phyloP scores from a whole-genome alignment of 306 rosid species.

The Dryas alaskensis region DNA sequence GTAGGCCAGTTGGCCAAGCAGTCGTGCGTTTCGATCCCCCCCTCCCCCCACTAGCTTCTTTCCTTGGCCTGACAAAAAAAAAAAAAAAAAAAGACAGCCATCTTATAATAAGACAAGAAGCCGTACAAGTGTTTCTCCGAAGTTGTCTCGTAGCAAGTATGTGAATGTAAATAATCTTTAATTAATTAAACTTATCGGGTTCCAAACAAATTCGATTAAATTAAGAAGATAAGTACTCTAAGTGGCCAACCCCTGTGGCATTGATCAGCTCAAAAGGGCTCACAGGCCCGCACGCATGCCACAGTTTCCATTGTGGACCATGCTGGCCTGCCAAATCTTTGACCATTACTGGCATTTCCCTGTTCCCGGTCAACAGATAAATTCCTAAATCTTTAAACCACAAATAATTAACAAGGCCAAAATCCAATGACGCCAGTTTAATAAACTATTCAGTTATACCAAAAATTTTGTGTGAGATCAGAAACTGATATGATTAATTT shows the following conservation, averaged over 20 bases:
- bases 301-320: slow-evolving; percentile 23
- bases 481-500: too few species aligned
- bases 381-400: slow-evolving; percentile 1
- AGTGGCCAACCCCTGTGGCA: slow-evolving; percentile 67
- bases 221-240: slow-evolving; percentile 23
- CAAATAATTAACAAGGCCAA: neutral
- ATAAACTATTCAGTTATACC: too few species aligned
- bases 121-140: slow-evolving; percentile 42
- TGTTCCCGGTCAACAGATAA: neutral
- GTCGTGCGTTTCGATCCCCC: too few species aligned
- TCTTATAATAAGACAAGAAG: slow-evolving; percentile 17
- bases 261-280: slow-evolving; percentile 43
- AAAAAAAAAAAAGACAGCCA: neutral
- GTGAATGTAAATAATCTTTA: neutral
- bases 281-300: slow-evolving; percentile 33
- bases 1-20: too few species aligned
- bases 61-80: too few species aligned
- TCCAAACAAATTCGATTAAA: slow-evolving; percentile 12
- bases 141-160: slow-evolving; percentile 20
- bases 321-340: slow-evolving; percentile 24
- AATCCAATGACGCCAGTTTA: neutral
- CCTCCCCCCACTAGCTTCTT: too few species aligned
- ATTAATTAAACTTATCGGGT: slow-evolving; percentile 16
- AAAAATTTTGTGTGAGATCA: too few species aligned
- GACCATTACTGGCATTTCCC: slow-evolving; percentile 14